Evolutionary conservation across 148 eudicot genomes (phyloP), one percentile per base, ranked within the genome.

Genomic region (Hydrangea macrophylla): DNA sequence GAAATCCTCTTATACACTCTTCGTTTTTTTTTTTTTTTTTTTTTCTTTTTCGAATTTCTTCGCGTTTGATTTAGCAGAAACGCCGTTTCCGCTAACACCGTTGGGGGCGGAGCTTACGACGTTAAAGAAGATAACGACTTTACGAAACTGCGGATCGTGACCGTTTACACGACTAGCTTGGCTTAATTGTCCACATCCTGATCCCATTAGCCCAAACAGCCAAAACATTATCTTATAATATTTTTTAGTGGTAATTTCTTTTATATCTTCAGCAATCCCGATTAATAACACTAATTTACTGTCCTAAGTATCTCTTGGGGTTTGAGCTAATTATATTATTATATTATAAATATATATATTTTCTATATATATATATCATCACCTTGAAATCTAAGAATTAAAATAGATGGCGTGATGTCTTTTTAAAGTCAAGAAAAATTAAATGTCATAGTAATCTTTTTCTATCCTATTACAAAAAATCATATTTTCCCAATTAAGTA

Each of bases 211-310:
- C 8, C 5, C 8, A 35, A 4, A 35, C 8, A 35, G 39, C 39
- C 39, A 35, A 35, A 35, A 35, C 39, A 35, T 35, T 35, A 35
- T 35, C 39, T 35, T 35, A 35, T 35, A n/a, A n/a, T n/a, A n/a
- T n/a, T n/a, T n/a, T n/a, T n/a, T n/a, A n/a, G 4, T 35, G 39
- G 39, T 35, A 8, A 35, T 3, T 35, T 3, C 4, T 35, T 35
- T 4, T 35, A 3, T 69, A 54, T 20, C 30, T 75, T 83, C 81
- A 84, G 65, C 72, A 85, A 86, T 86, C 90, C 87, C 90, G 80
- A 83, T 77, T 74, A 78, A 72, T 70, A 79, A 24, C 66, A 54
- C 75, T 45, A 28, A 67, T 62, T 75, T 35, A 24, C 36, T 13
- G 13, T 53, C 6, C 8, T 35, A 35, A 35, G 5, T 35, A 8